phyloP scores from a whole-genome alignment of 352 stramenopile genomes.

The Globisporangium cederbergense region DNA sequence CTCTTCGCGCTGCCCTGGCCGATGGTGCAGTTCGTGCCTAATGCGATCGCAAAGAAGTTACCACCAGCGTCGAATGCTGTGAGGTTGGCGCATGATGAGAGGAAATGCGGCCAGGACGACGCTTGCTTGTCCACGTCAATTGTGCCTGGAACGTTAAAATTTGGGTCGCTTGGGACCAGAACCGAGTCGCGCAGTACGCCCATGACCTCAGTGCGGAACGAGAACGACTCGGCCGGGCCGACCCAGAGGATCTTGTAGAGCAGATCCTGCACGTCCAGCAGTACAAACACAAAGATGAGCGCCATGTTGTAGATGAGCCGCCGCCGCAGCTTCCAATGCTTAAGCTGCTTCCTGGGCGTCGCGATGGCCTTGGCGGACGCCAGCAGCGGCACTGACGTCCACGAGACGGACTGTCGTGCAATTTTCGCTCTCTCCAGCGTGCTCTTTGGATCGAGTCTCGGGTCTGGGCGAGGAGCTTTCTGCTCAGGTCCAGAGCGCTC shows the following conservation, averaged over 20 bases:
- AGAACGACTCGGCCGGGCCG: slow-evolving; percentile 21
- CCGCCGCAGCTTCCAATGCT: slow-evolving; percentile 13
- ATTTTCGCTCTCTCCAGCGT: background rate
- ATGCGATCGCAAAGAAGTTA: slow-evolving; percentile 23
- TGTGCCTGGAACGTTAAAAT: background rate
- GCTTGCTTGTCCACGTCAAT: background rate
- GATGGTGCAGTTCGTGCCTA: slow-evolving; percentile 20
- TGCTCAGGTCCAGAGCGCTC: no score
- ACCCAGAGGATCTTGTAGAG: slow-evolving; percentile 31
- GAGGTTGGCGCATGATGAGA: slow-evolving; percentile 17
- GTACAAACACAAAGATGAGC: slow-evolving; percentile 5
- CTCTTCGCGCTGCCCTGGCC: slow-evolving; percentile 1
- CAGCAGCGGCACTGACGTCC: slow-evolving; percentile 6
- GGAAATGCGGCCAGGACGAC: slow-evolving; percentile 23
- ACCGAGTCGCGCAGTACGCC: slow-evolving; percentile 11
- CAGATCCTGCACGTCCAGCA: slow-evolving; percentile 24
- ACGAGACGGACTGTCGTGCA: background rate
- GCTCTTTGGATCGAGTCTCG: background rate
- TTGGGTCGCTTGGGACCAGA: slow-evolving; percentile 4
- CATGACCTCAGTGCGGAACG: slow-evolving; percentile 21
- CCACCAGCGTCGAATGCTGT: slow-evolving; percentile 16
- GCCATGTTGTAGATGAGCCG: slow-evolving; percentile 12
- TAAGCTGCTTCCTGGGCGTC: slow-evolving; percentile 6
- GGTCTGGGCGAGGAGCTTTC: background rate
- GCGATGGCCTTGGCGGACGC: slow-evolving; percentile 14